Evolutionary conservation across 305 asterid species (phyloP).

Genomic region (Plantago coronopus): DNA sequence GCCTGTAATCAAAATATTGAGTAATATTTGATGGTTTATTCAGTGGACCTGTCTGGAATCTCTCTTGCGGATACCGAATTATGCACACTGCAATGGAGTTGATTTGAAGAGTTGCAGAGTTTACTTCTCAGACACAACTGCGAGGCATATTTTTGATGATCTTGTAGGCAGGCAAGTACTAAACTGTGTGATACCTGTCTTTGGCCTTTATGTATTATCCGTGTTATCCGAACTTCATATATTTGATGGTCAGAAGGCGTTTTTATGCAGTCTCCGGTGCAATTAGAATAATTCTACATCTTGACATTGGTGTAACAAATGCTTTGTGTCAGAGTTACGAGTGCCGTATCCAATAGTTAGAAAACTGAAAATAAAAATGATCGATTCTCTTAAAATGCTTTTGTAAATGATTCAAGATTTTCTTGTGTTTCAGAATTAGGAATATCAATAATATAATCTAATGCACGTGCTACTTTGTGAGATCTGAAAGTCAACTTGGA

Average conservation of each 20-base stretch:
- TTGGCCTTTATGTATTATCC: constrained; percentile 7
- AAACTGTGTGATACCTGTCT: constrained; percentile 15
- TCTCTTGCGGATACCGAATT: constrained; percentile 56
- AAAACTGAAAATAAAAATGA: neutral
- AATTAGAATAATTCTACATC: constrained; percentile 11
- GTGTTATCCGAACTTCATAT: constrained; percentile 8
- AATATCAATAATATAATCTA: no score
- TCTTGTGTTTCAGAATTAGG: neutral
- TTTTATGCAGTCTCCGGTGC: constrained; percentile 9
- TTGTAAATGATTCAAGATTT: neutral
- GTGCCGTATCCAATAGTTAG: neutral
- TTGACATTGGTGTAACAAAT: constrained; percentile 4
- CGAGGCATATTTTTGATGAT: constrained; percentile 52
- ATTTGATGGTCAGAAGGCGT: constrained; percentile 12
- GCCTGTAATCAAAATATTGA: constrained; percentile 24
- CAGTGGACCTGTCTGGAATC: constrained; percentile 90
- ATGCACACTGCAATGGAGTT: constrained; percentile 43
- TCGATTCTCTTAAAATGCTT: neutral
- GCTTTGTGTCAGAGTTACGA: neutral
- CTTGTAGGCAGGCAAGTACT: constrained; percentile 65
- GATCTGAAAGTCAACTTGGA: neutral
- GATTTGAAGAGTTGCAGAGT: constrained; percentile 27
- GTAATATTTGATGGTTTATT: constrained; percentile 25
- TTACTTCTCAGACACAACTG: constrained; percentile 48
- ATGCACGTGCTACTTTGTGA: neutral